Base-by-base conservation (phyloP, 371 early-diverging fungal genomes). In the Fennellomyces sp. region DNA sequence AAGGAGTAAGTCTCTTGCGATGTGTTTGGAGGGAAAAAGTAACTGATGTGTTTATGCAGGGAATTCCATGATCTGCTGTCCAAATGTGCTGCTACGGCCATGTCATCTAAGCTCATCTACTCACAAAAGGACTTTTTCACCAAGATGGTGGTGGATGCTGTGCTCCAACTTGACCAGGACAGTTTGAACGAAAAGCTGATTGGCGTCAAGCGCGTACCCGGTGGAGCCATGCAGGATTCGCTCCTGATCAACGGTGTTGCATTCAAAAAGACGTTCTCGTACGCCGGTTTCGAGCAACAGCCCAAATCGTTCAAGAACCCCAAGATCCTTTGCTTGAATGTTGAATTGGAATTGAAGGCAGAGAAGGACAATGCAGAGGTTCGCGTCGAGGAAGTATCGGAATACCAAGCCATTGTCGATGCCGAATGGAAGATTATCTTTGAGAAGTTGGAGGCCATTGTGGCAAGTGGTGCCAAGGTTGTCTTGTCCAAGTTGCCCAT, bases 291-390 rank as follows among this genome's bases (percentile, higher is more conserved):
- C 66, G 99, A 99, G 82, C 99, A 99, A 80, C 99, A 99, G 83
- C 99, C 99, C 64, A 99, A 99, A 79, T 77, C 83, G 25, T 98
- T 99, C 79, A 83, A 87, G 66, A 88, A 94, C 81, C 99, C 99
- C 65, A 94, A 91, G 84, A 91, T 99, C 49, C 71, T 96, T 30
- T 94, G 92, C 65, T 81, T 99, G 66, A 99, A 99, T 69, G 94
- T 99, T 29, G 99, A 99, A 78, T 83, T 99, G 55, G 99, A 99
- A 83, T 87, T 99, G 75, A 99, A 99, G 86, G 98, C 98, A 36
- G 99, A 99, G 75, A 93, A 94, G 77, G 99, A 99, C 69, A 99
- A 99, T 78, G 99, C 99, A n/a, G 99, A 99, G 88, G 96, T 99
- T 55, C 88, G 98, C 50, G 93, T 99, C 25, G 94, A 97, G 59